Conservation (phyloP, 495 filamentous ascomycete species). For the Pyrenopolyporus hunteri region DNA sequence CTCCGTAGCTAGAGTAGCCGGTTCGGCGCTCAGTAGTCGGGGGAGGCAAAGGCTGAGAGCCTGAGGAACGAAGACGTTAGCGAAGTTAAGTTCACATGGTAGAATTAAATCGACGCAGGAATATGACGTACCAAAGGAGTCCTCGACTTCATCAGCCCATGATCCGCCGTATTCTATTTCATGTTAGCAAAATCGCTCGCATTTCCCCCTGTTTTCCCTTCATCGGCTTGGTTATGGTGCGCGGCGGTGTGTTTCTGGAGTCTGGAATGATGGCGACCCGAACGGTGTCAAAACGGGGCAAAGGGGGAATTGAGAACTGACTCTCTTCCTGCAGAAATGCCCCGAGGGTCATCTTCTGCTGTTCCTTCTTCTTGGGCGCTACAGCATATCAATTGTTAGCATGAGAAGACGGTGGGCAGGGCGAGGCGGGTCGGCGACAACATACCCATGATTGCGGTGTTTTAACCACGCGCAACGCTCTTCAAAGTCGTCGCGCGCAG, state of each 20-base stretch:
- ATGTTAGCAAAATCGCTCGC: slow-evolving; percentile 47
- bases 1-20: slow-evolving; percentile 43
- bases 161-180: slow-evolving; percentile 76
- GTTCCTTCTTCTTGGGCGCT: slow-evolving; percentile 90
- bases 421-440: slow-evolving; percentile 38
- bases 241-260: neutral
- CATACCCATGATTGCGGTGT: slow-evolving; percentile 89
- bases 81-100: slow-evolving; percentile 18
- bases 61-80: slow-evolving; percentile 29
- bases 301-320: slow-evolving; percentile 54
- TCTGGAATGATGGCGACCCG: slow-evolving; percentile 11
- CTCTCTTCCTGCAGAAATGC: slow-evolving; percentile 87
- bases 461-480: slow-evolving; percentile 52
- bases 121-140: slow-evolving; percentile 68
- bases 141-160: slow-evolving; percentile 99
- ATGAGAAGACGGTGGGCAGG: slow-evolving; percentile 12
- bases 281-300: slow-evolving; percentile 8
- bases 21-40: slow-evolving; percentile 47
- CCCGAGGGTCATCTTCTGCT: slow-evolving; percentile 89
- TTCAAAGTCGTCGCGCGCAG: slow-evolving; percentile 54
- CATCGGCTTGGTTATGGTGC: neutral
- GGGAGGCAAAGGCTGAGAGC: slow-evolving; percentile 55
- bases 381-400: slow-evolving; percentile 32
- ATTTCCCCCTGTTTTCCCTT: neutral
- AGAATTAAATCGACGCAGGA: slow-evolving; percentile 14